phyloP scores from a whole-genome alignment of 306 rosid species.

The Cucurbita moschata region DNA sequence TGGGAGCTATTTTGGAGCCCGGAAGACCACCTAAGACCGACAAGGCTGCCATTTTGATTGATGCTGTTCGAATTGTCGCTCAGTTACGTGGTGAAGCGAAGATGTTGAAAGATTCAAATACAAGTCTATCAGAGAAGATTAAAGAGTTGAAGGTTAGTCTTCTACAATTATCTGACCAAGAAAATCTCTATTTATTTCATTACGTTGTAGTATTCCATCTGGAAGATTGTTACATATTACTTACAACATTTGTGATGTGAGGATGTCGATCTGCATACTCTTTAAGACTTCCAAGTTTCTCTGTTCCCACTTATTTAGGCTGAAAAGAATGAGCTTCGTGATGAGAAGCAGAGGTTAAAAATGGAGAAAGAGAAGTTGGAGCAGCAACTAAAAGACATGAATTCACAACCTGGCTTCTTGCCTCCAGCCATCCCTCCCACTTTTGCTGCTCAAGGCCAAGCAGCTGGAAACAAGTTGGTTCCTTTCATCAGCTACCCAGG shows the following conservation, averaged over 20 bases:
- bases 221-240: no score
- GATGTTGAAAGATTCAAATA: conserved; percentile 66
- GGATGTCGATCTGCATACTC: no score
- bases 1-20: conserved; percentile 85
- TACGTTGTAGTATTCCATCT: no score
- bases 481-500: conserved; percentile 85
- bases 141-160: conserved; percentile 67
- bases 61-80: conserved; percentile 71
- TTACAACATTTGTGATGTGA: no score
- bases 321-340: conserved; percentile 90
- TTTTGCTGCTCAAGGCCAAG: conserved; percentile 78
- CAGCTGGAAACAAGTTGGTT: conserved; percentile 68
- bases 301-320: conserved; percentile 14
- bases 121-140: conserved; percentile 67
- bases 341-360: conserved; percentile 89
- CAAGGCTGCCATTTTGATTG: conserved; percentile 72
- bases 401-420: conserved; percentile 59
- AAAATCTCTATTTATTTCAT: no score
- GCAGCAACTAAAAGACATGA: conserved; percentile 61
- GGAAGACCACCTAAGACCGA: conserved; percentile 84
- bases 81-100: conserved; percentile 73
- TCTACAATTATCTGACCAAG: no score
- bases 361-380: conserved; percentile 82
- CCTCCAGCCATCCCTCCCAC: conserved; percentile 58
- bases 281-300: no score